Percentiles rank a stretch among this genome's conserved stretches.
These are phyloP conservation scores for Podospora bellae-mahoneyi DNA, from an alignment of 495 filamentous ascomycete species.

Conservation along the genomic window DNA sequence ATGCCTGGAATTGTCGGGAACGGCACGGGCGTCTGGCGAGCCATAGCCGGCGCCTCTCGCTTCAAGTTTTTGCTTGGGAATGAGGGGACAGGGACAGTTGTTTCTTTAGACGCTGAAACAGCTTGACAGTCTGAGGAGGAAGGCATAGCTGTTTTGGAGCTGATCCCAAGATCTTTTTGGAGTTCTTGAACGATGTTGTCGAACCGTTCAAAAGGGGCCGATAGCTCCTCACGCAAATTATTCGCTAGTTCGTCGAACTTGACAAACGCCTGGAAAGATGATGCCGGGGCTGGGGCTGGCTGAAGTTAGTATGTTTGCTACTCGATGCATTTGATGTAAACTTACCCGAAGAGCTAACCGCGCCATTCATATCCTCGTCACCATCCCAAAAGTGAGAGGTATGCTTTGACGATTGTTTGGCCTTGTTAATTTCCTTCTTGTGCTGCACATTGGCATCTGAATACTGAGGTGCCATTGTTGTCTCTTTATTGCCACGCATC, in stretches of 20 bases:
- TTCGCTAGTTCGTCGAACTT: not conserved
- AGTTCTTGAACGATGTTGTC: not conserved
- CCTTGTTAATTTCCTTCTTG: not conserved
- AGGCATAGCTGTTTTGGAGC: not conserved
- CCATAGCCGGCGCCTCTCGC: not conserved
- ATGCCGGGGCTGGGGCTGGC: not conserved
- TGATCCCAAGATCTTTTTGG: not conserved
- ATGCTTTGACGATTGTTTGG: not conserved
- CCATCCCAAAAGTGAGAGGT: not conserved
- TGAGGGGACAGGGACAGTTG: not conserved
- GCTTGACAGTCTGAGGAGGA: not conserved
- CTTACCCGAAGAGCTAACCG: not conserved
- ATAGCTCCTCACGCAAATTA: not conserved
- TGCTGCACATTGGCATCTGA: not conserved
- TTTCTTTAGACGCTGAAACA: not conserved
- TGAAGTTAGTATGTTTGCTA: not conserved
- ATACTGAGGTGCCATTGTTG: not conserved
- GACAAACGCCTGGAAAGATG: slow-evolving; percentile 8
- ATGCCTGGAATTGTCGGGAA: not conserved
- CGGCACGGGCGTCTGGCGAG: not conserved
- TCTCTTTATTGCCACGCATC: not conserved
- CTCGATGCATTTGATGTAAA: not conserved
- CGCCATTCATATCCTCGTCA: not conserved
- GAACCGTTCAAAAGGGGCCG: not conserved
- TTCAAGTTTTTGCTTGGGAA: not conserved